phyloP scores from a whole-genome alignment of 2,329 filamentous ascomycete species.

The Calonectria naviculata region DNA sequence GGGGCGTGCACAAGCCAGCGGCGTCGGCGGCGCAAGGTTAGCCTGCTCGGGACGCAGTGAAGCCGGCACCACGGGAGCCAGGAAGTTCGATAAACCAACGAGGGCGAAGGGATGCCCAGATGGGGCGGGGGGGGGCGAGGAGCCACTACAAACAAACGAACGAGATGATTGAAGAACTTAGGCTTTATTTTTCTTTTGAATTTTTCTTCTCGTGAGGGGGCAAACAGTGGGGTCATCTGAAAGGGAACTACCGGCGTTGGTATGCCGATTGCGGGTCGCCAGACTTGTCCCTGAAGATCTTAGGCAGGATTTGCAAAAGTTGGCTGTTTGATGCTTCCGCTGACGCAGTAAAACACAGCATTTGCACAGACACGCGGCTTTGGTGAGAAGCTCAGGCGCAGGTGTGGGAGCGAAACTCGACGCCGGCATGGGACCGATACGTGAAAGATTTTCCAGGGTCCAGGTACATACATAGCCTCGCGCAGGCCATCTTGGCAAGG shows the following conservation, averaged over 20 bases:
- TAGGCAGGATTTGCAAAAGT: conserved; percentile 24
- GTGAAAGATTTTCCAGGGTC: conserved; percentile 5
- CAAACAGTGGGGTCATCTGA: conserved; percentile 12
- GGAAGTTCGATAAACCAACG: conserved; percentile 32
- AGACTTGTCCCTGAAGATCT: conserved; percentile 38
- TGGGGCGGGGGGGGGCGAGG: conserved; percentile 8
- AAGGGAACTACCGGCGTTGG: conserved; percentile 29
- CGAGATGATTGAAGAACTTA: conserved; percentile 21
- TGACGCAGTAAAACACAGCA: conserved; percentile 32
- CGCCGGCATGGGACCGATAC: not conserved
- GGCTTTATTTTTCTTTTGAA: not conserved
- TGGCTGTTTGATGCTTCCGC: conserved; percentile 25
- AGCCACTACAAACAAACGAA: conserved; percentile 25
- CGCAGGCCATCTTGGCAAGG: conserved; percentile 1
- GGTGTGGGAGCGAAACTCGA: not conserved
- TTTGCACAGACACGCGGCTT: not conserved
- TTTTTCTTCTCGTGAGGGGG: conserved; percentile 2
- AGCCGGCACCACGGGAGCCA: conserved; percentile 39
- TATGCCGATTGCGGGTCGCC: conserved; percentile 36
- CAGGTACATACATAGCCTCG: not conserved
- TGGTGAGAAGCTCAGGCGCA: not conserved
- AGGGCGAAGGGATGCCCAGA: conserved; percentile 9
- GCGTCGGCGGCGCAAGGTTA: conserved; percentile 34
- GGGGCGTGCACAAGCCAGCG: conserved; percentile 31
- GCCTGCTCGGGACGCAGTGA: conserved; percentile 35